Conservation (phyloP, 176 grass and related monocot species). For the Rhynchospora pubera region DNA sequence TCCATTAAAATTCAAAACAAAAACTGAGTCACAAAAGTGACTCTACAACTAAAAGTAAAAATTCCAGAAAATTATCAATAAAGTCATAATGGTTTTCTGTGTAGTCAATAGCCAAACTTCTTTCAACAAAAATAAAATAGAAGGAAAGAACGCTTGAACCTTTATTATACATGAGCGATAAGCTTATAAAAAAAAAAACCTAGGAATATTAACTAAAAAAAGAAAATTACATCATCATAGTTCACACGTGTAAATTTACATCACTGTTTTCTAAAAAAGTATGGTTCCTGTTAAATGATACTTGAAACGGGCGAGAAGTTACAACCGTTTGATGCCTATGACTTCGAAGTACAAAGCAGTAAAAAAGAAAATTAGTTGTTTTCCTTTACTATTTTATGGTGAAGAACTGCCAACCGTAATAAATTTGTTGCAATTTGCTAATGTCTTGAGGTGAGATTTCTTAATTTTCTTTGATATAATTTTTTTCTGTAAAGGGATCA, state of each 20-base stretch:
- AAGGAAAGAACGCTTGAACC: no score
- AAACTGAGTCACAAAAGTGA: no score
- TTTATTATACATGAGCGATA: no score
- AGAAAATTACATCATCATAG: not conserved
- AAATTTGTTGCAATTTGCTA: slow-evolving; percentile 1
- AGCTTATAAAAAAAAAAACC: not conserved
- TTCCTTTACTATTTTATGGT: not conserved
- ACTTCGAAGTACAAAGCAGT: not conserved
- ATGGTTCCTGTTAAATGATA: not conserved
- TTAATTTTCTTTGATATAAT: not conserved
- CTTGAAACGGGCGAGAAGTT: not conserved
- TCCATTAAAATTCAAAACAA: no score
- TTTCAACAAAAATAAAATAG: no score
- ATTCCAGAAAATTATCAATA: no score
- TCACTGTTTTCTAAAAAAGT: not conserved
- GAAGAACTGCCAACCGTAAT: not conserved
- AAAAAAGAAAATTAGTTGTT: not conserved
- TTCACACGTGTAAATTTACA: not conserved
- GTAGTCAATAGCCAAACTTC: no score
- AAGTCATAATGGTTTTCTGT: no score
- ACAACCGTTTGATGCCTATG: not conserved
- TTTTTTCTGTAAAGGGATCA: not conserved
- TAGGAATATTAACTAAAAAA: not conserved
- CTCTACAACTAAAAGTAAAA: no score
- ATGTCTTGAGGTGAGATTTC: not conserved